Conservation (phyloP, 305 asterid genomes). For the Fraxinus floribunda region DNA sequence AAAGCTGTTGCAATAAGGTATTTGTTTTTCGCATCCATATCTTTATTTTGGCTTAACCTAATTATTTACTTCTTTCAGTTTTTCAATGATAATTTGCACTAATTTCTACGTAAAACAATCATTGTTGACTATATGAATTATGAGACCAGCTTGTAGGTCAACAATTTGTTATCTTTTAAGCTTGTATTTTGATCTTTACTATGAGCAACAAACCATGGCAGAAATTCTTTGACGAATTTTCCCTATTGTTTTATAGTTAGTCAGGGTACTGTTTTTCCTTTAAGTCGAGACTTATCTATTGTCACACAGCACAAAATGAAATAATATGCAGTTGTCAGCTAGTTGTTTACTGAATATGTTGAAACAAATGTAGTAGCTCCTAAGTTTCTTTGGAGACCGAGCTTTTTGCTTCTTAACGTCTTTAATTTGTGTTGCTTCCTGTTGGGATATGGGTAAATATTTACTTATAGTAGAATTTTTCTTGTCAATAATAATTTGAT, state of each 20-base stretch:
- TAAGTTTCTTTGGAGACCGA: background rate
- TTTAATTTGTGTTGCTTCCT: constrained; percentile 14
- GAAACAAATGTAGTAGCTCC: constrained; percentile 1
- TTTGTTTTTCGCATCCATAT: constrained; percentile 16
- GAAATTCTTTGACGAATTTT: background rate
- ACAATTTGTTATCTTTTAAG: constrained; percentile 13
- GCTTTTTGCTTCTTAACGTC: constrained; percentile 20
- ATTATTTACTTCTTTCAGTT: background rate
- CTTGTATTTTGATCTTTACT: constrained; percentile 1
- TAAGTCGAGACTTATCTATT: background rate
- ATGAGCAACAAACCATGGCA: background rate
- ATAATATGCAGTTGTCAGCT: background rate
- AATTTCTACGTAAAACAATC: constrained; percentile 5
- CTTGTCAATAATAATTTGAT: constrained; percentile 7
- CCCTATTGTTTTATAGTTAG: background rate
- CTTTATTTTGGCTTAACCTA: constrained; percentile 1
- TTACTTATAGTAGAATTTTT: background rate
- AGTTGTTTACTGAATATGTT: constrained; percentile 2
- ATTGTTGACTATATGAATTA: constrained; percentile 15
- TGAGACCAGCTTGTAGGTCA: constrained; percentile 12
- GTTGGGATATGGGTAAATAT: constrained; percentile 6
- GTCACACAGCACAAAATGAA: constrained; percentile 4
- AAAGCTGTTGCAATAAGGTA: constrained; percentile 95
- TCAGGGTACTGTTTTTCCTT: background rate
- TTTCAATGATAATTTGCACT: background rate